These are phyloP conservation scores for Agarophyton chilense DNA, from an alignment of 23 red algal genomes.

Conservation along the genomic window DNA sequence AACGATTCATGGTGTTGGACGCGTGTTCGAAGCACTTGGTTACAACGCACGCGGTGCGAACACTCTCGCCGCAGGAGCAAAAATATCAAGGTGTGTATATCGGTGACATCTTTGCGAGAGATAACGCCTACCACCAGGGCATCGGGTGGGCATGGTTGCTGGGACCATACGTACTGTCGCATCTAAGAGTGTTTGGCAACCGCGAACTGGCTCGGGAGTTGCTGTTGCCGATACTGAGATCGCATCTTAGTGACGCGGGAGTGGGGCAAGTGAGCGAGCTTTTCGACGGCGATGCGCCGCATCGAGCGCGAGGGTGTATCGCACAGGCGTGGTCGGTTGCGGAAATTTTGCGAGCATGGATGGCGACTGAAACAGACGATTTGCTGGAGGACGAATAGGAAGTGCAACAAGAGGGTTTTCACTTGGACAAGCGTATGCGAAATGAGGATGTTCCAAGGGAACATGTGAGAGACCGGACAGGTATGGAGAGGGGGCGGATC, in stretches of 20 bases:
- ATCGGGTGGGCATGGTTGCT: slow-evolving; percentile 62
- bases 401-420: neutral
- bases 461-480: neutral
- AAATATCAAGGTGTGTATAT: slow-evolving; percentile 48
- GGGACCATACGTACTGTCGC: slow-evolving; percentile 52
- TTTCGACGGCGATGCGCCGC: slow-evolving; percentile 63
- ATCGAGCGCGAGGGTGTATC: slow-evolving; percentile 56
- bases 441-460: neutral
- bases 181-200: slow-evolving; percentile 56
- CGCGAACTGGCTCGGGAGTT: slow-evolving; percentile 44
- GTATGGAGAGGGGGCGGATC: neutral
- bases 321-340: slow-evolving; percentile 74
- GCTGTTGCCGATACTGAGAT: slow-evolving; percentile 50
- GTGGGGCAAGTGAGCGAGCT: slow-evolving; percentile 56
- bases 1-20: slow-evolving; percentile 55
- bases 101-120: slow-evolving; percentile 52
- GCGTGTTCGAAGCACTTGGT: slow-evolving; percentile 53
- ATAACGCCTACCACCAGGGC: slow-evolving; percentile 57
- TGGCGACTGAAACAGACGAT: slow-evolving; percentile 51
- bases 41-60: slow-evolving; percentile 45
- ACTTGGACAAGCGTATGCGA: neutral
- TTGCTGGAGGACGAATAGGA: neutral
- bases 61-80: slow-evolving; percentile 39
- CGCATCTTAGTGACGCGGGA: slow-evolving; percentile 63
- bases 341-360: slow-evolving; percentile 58